A percentile compares a stretch with the other conserved stretches of the same genome.
Evolutionary conservation across 2,329 filamentous ascomycete genomes (phyloP).

Genomic region (Boeremia lycopersici): DNA sequence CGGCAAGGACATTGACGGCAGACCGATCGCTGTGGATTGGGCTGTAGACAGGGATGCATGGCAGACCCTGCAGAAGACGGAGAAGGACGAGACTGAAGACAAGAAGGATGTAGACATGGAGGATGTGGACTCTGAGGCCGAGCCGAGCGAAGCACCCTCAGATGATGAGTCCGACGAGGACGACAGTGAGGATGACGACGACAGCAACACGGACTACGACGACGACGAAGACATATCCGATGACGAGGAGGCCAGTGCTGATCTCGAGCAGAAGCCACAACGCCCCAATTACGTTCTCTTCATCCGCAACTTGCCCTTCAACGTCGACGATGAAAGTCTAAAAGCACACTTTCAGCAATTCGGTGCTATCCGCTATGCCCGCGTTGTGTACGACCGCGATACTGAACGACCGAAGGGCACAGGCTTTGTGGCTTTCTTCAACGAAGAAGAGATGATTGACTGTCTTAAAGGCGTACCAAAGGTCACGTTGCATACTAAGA

Average conservation of each 20-base stretch:
- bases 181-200: conserved; percentile 44
- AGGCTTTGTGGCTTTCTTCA: conserved; percentile 92
- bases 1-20: conserved; percentile 86
- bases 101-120: conserved; percentile 49
- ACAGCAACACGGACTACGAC: conserved; percentile 51
- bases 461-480: conserved; percentile 78
- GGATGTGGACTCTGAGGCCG: conserved; percentile 47
- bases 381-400: conserved; percentile 84
- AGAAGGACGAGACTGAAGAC: conserved; percentile 49
- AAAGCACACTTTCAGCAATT: conserved; percentile 88
- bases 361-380: conserved; percentile 85
- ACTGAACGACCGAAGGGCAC: conserved; percentile 90
- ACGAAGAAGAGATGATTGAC: conserved; percentile 72
- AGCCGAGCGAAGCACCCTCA: conserved; percentile 45
- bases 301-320: conserved; percentile 92
- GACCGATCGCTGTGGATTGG: conserved; percentile 92
- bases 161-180: conserved; percentile 52
- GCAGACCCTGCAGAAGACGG: conserved; percentile 63
- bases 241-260: conserved; percentile 47
- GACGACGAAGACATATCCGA: conserved; percentile 46
- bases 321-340: conserved; percentile 78
- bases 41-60: conserved; percentile 90
- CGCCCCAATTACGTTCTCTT: conserved; percentile 83
- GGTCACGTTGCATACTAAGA: conserved; percentile 46
- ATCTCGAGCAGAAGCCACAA: conserved; percentile 38